Evolutionary conservation across 1,139 yeast species (phyloP), one percentile per base, ranked within the genome.

Genomic region (Meyerozyma guilliermondii): DNA sequence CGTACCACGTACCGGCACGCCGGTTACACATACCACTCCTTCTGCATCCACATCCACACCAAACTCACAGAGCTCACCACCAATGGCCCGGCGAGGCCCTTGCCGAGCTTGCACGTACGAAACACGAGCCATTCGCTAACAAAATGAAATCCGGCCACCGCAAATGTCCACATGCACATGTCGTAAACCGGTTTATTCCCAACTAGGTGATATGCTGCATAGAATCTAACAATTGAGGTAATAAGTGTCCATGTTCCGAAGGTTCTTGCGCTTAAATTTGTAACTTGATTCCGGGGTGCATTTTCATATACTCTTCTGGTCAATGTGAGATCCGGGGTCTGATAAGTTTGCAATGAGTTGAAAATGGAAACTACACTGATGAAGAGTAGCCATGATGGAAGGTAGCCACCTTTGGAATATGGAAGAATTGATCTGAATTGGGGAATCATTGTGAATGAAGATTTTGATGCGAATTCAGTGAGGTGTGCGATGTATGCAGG

Each of bases 191-290:
- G 84, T 23, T 81, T 80, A 54, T 83, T 80, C 45, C 68, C 66
- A 13, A 63, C 59, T 48, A 87, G 68, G 59, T 86, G 71, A 63
- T 83, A 84, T 6, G 98, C 95, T 39, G 96, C 96, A 59, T 87
- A 89, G 51, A 83, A 74, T 59, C 98, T 80, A 40, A 92, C 81
- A 36, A 92, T 72, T 2, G 96, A 80, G 1, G 97, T 83, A 51
- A 91, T 76, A 41, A 91, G 71, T 0, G 98, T 92, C 98, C 98
- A 92, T 1, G 98, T 92, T 26, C 98, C 98, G 63, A 92, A 92
- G 0, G 98, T 92, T 55, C 98, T 78, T 8, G 97, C 96, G 52
- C 95, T 82, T 52, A 92, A 72, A 6, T 76, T 70, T 0, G 96
- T 87, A 16, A 91, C 72, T 45, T 71, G 60, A 9, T 55, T 52